These are phyloP conservation scores for Groenewaldozyma tartarivorans DNA, from an alignment of 805 yeast genomes.

Conservation along the genomic window DNA sequence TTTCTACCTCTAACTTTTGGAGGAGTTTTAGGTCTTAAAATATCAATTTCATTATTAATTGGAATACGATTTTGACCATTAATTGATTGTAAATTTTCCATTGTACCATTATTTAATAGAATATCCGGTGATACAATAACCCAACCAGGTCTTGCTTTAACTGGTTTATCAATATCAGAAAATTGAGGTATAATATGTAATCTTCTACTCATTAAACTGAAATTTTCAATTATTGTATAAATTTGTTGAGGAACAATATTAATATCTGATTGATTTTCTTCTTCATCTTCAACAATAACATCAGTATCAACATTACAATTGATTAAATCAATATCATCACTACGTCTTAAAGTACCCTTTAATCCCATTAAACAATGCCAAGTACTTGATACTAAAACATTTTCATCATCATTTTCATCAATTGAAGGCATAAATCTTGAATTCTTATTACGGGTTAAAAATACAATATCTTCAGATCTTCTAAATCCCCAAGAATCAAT, in stretches of 20 bases:
- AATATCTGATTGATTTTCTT: conserved; percentile 8
- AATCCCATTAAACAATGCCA: conserved; percentile 99
- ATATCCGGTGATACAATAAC: conserved; percentile 81
- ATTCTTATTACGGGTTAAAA: conserved; percentile 56
- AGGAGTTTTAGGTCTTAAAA: conserved; percentile 79
- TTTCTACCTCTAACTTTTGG: conserved; percentile 14
- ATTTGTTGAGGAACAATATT: conserved; percentile 61
- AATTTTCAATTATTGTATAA: conserved; percentile 80
- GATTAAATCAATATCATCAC: conserved; percentile 73
- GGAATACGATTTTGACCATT: conserved; percentile 51
- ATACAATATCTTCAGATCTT: conserved; percentile 82
- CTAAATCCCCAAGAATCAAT: conserved; percentile 55
- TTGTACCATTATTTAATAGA: conserved; percentile 56
- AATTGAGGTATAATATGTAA: conserved; percentile 75
- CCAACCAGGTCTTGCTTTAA: conserved; percentile 83
- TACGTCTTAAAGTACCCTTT: conserved; percentile 85
- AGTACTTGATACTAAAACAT: conserved; percentile 48
- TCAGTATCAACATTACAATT: conserved; percentile 93
- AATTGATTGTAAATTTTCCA: conserved; percentile 13
- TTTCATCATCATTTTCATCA: conserved; percentile 29
- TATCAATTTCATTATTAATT: conserved; percentile 63
- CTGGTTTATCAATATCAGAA: conserved; percentile 46
- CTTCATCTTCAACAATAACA: conserved; percentile 51
- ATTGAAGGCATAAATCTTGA: conserved; percentile 61
- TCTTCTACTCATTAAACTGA: conserved; percentile 71